Evolutionary conservation across 2,329 filamentous ascomycete genomes (phyloP), one percentile per base, ranked within the genome.

Genomic region (Onygenales sp.): DNA sequence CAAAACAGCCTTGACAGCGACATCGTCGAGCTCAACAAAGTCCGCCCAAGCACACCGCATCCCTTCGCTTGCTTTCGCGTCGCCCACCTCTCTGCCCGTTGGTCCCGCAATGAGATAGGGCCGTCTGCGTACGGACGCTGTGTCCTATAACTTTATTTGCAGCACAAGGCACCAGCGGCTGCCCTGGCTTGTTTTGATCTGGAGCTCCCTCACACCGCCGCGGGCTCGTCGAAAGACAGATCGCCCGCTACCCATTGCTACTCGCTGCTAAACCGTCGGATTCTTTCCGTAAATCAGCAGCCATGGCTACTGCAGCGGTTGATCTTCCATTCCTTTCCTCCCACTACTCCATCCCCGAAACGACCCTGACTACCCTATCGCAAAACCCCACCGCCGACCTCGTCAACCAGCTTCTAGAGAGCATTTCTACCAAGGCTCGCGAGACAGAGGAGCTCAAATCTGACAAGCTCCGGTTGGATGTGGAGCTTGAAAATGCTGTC

Each of bases 401-500:
- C 31, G 86, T 96, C 59, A 79, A 81, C 55, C 76, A 81, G 43
- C 77, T 98, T 51, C 79, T 98, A 42, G 77, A 82, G 57, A 85
- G 87, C 31, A 81, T 97, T 51, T 80, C 85, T 27, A 74, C 76
- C 33, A 95, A 93, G 69, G 89, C 88, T 38, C 87, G 85, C 63
- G 89, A 95, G 63, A 85, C 82, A 63, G 89, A 95, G 66, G 80
- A 84, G 41, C 74, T 95, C 42, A 89, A 86, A 62, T 85, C 92
- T 8, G 88, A 95, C 59, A 97, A 96, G 73, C 79, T 96, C 44
- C 85, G 89, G 60, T 76, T 88, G 45, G 89, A 95, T 63, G 93
- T 98, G 44, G 91, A 97, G 74, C 80, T 97, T 7, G 93, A 98
- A 69, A 93, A 89, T 69, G 86, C 86, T 14, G 85, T 95, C 47